A percentile compares a stretch with the other conserved stretches of the same genome.
Conservation (phyloP, 2,329 filamentous ascomycete genomes). For the Scedosporium minutisporum region DNA sequence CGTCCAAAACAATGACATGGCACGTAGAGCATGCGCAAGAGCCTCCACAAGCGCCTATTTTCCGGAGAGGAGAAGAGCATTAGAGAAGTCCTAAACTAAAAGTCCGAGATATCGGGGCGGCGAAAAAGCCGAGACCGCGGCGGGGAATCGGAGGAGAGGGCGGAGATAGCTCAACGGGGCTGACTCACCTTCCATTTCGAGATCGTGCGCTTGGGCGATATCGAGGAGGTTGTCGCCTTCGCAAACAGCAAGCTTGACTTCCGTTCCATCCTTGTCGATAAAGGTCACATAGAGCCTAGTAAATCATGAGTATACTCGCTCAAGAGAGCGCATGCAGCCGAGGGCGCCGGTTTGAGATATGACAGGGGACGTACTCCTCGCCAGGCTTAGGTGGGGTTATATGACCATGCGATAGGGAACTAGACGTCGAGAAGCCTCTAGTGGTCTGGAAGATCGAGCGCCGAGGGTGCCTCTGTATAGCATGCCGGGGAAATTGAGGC, state of each 20-base stretch:
- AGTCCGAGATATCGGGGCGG: background rate
- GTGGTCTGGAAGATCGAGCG: background rate
- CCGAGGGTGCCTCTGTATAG: background rate
- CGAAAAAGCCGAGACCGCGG: background rate
- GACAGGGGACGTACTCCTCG: conserved; percentile 61
- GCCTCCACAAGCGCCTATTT: conserved; percentile 77
- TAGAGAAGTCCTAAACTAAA: background rate
- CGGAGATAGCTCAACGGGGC: background rate
- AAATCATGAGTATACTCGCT: background rate
- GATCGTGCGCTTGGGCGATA: conserved; percentile 85
- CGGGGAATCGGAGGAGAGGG: background rate
- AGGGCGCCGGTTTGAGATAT: background rate
- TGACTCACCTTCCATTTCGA: conserved; percentile 82
- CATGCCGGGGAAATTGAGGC: background rate
- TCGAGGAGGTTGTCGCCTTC: conserved; percentile 90
- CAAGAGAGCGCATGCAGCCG: background rate
- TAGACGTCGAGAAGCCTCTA: background rate
- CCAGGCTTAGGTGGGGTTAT: conserved; percentile 76
- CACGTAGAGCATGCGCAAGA: conserved; percentile 91
- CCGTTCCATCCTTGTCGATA: conserved; percentile 77
- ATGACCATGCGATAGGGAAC: conserved; percentile 58
- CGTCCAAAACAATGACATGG: conserved; percentile 74
- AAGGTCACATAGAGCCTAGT: conserved; percentile 78
- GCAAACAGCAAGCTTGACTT: conserved; percentile 67
- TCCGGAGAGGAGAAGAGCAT: too few species aligned